Percentiles rank a stretch among this genome's conserved stretches.
phyloP scores from a whole-genome alignment of 2,329 filamentous ascomycete genomes.

The Fusarium musae region DNA sequence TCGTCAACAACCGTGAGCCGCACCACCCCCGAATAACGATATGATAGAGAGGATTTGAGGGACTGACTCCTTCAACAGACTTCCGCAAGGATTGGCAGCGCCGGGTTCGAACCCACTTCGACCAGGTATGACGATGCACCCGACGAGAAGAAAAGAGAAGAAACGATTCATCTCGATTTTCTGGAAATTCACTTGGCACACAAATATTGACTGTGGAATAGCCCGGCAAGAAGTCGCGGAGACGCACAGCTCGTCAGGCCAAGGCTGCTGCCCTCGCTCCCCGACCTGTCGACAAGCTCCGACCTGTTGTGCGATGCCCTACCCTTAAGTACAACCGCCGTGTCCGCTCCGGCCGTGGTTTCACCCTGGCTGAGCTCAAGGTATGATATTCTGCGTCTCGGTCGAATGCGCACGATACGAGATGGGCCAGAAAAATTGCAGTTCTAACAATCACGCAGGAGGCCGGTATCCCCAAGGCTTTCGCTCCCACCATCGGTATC shows the following conservation, averaged over 20 bases:
- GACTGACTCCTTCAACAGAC: constrained; percentile 68
- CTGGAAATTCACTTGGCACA: constrained; percentile 28
- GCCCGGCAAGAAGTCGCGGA: constrained; percentile 95
- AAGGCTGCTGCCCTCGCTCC: constrained; percentile 97
- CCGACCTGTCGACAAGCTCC: constrained; percentile 95
- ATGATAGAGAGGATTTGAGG: constrained; percentile 41
- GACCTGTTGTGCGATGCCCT: constrained; percentile 96
- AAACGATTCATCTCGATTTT: constrained; percentile 28
- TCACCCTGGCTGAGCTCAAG: constrained; percentile 98
- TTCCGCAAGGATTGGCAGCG: constrained; percentile 99
- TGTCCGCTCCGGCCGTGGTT: constrained; percentile 95
- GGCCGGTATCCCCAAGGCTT: constrained; percentile 93
- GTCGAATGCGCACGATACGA: neutral
- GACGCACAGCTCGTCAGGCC: constrained; percentile 88
- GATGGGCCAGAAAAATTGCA: neutral
- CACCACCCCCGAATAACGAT: constrained; percentile 44
- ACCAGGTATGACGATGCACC: constrained; percentile 79
- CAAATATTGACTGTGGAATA: constrained; percentile 59
- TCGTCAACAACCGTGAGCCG: constrained; percentile 90
- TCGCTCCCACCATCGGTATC: constrained; percentile 97
- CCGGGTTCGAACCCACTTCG: constrained; percentile 98
- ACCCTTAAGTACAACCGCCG: constrained; percentile 99
- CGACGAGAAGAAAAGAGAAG: constrained; percentile 22
- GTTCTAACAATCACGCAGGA: constrained; percentile 70
- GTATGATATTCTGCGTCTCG: constrained; percentile 62